phyloP scores from a whole-genome alignment of 192 early-diverging fungal genomes.

The Umbelopsis ramanniana region DNA sequence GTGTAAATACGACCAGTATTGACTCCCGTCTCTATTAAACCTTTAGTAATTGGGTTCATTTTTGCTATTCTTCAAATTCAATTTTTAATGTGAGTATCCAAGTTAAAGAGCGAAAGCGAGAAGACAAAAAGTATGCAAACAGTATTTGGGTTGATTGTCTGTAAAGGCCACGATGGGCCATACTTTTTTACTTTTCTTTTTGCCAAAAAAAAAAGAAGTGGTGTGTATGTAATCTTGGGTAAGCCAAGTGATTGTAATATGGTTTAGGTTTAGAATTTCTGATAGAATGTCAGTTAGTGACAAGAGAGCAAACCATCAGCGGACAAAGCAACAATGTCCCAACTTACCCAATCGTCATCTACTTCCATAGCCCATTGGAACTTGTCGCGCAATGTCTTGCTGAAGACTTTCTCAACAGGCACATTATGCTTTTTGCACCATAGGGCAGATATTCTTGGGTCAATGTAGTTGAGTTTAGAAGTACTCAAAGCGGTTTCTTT shows the following conservation, averaged over 20 bases:
- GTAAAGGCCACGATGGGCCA: not conserved
- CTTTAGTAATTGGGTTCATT: not conserved
- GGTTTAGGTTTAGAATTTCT: constrained; percentile 2
- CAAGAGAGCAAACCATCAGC: not conserved
- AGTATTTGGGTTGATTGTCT: not conserved
- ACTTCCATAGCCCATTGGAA: constrained; percentile 94
- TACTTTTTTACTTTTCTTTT: not conserved
- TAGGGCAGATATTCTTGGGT: constrained; percentile 92
- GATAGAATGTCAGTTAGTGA: not conserved
- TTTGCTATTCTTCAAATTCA: not conserved
- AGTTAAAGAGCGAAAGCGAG: too few relatives aligned
- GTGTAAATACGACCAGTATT: not conserved
- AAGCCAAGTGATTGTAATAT: not conserved
- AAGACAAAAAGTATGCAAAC: too few relatives aligned
- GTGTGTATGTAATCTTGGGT: not conserved
- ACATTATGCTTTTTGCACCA: constrained; percentile 93
- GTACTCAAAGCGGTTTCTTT: constrained; percentile 95
- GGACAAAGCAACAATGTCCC: not conserved
- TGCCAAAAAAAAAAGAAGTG: not conserved
- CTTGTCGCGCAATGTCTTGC: constrained; percentile 88
- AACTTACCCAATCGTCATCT: constrained; percentile 65
- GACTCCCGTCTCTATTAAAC: not conserved
- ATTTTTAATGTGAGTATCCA: not conserved
- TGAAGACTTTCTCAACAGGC: constrained; percentile 92
- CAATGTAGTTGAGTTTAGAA: constrained; percentile 98